Evolutionary conservation across 2,329 filamentous ascomycete species (phyloP).

Genomic region (Trichophyton schoenleinii): DNA sequence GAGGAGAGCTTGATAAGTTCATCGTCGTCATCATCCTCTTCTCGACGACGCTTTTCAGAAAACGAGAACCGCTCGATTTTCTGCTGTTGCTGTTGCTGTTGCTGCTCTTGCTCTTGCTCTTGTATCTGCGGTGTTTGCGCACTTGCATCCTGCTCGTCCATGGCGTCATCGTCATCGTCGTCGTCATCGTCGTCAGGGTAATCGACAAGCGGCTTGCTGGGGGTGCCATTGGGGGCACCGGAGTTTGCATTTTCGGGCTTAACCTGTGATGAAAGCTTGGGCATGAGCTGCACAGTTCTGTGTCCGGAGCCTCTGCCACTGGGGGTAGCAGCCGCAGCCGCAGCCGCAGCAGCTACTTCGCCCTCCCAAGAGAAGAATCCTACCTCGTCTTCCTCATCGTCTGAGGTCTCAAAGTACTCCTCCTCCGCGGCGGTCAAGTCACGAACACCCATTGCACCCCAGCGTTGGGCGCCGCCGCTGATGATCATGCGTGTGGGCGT

Average conservation of each 20-base stretch:
- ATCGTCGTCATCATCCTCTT: slow-evolving; percentile 85
- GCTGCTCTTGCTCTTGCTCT: no score
- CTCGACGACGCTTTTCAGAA: slow-evolving; percentile 69
- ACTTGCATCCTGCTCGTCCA: slow-evolving; percentile 20
- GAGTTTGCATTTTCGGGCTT: slow-evolving; percentile 21
- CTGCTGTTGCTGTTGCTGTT: background rate
- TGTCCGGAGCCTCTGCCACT: background rate
- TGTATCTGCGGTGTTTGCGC: no score
- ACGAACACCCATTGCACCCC: slow-evolving; percentile 52
- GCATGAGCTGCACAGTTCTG: slow-evolving; percentile 10
- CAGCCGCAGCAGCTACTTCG: background rate
- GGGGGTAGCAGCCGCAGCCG: background rate
- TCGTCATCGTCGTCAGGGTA: slow-evolving; percentile 81
- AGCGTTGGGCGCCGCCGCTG: slow-evolving; percentile 45
- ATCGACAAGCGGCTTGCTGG: slow-evolving; percentile 67
- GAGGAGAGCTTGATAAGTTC: slow-evolving; percentile 69
- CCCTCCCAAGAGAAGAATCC: slow-evolving; percentile 11
- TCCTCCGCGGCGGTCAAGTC: slow-evolving; percentile 79
- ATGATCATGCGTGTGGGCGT: slow-evolving; percentile 33
- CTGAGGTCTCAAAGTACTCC: slow-evolving; percentile 84
- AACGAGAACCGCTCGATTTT: slow-evolving; percentile 22
- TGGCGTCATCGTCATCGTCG: slow-evolving; percentile 51
- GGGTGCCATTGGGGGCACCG: slow-evolving; percentile 43
- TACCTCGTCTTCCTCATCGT: slow-evolving; percentile 66
- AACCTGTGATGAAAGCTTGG: slow-evolving; percentile 23